Percentiles rank a stretch among this genome's conserved stretches.
phyloP scores from a whole-genome alignment of 2,329 filamentous ascomycete species.

The Arthroderma sp. region DNA sequence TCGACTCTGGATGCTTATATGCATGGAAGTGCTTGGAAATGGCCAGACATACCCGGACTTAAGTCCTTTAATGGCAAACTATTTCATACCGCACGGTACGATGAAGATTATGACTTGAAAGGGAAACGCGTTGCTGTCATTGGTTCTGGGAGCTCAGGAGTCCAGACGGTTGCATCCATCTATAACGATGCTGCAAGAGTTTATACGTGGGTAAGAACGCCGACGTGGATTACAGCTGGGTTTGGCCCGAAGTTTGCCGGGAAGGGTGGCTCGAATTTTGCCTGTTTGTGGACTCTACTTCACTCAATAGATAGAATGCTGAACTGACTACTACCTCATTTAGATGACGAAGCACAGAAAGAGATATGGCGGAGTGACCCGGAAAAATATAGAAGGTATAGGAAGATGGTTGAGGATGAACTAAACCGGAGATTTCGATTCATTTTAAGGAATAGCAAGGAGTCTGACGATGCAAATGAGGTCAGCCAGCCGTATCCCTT shows the following conservation, averaged over 20 bases:
- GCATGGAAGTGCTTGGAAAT: slow-evolving; percentile 26
- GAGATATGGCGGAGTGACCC: slow-evolving; percentile 48
- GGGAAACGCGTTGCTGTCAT: slow-evolving; percentile 22
- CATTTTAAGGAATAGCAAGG: slow-evolving; percentile 13
- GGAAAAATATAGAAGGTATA: slow-evolving; percentile 47
- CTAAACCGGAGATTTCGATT: slow-evolving; percentile 19
- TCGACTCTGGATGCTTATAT: background rate
- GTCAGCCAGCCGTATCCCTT: slow-evolving; percentile 4
- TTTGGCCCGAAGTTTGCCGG: slow-evolving; percentile 30
- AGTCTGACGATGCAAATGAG: slow-evolving; percentile 13
- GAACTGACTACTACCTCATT: slow-evolving; percentile 44
- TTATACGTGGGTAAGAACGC: slow-evolving; percentile 53
- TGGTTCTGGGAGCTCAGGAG: slow-evolving; percentile 40
- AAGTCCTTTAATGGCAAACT: slow-evolving; percentile 36
- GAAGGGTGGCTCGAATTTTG: slow-evolving; percentile 11
- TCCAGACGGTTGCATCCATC: slow-evolving; percentile 39
- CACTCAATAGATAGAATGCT: slow-evolving; percentile 17
- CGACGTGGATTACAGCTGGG: slow-evolving; percentile 54
- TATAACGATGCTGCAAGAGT: slow-evolving; percentile 36
- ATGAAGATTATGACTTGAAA: slow-evolving; percentile 26
- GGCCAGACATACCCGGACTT: slow-evolving; percentile 38
- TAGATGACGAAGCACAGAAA: slow-evolving; percentile 37
- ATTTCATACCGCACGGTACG: slow-evolving; percentile 36
- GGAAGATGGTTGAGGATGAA: slow-evolving; percentile 43
- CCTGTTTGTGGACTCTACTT: slow-evolving; percentile 5